phyloP scores from a whole-genome alignment of 805 yeast genomes.

The Kodamaea nitidulidarum region DNA sequence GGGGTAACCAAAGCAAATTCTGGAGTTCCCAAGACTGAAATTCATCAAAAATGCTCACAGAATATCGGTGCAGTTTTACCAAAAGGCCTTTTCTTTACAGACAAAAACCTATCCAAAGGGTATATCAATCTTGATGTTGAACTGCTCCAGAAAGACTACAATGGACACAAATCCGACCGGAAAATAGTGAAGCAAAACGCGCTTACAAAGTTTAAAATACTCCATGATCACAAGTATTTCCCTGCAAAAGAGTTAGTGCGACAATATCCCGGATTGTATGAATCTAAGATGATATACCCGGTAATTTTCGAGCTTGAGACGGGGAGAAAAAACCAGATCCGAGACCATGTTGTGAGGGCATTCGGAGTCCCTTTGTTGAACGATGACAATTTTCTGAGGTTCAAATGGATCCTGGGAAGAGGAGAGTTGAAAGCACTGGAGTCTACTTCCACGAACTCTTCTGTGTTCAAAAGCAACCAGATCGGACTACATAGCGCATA shows the following conservation, averaged over 20 bases:
- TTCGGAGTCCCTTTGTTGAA: slow-evolving; percentile 19
- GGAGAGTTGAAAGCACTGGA: not conserved
- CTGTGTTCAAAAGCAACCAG: slow-evolving; percentile 16
- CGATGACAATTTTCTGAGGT: slow-evolving; percentile 19
- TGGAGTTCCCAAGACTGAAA: too few species aligned
- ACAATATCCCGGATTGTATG: slow-evolving; percentile 15
- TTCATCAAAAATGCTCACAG: too few species aligned
- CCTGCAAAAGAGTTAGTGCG: slow-evolving; percentile 6
- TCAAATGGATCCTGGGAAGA: slow-evolving; percentile 11
- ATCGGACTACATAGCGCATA: slow-evolving; percentile 22
- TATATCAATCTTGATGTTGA: slow-evolving; percentile 13
- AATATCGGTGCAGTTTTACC: too few species aligned
- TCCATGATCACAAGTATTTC: slow-evolving; percentile 10
- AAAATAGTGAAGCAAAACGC: slow-evolving; percentile 10
- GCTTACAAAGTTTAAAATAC: slow-evolving; percentile 16
- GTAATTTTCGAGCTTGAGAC: slow-evolving; percentile 18
- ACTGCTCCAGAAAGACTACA: slow-evolving; percentile 8
- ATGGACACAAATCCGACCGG: not conserved
- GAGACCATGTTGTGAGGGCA: slow-evolving; percentile 21
- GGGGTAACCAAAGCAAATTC: too few species aligned
- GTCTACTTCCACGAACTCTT: not conserved
- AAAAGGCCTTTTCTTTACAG: slow-evolving; percentile 7
- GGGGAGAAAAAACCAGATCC: slow-evolving; percentile 24
- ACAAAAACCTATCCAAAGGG: slow-evolving; percentile 10
- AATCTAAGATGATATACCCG: slow-evolving; percentile 14